Evolutionary conservation across 1,284 basidiomycete species (phyloP).

Genomic region (Pyrrhoderma noxium): DNA sequence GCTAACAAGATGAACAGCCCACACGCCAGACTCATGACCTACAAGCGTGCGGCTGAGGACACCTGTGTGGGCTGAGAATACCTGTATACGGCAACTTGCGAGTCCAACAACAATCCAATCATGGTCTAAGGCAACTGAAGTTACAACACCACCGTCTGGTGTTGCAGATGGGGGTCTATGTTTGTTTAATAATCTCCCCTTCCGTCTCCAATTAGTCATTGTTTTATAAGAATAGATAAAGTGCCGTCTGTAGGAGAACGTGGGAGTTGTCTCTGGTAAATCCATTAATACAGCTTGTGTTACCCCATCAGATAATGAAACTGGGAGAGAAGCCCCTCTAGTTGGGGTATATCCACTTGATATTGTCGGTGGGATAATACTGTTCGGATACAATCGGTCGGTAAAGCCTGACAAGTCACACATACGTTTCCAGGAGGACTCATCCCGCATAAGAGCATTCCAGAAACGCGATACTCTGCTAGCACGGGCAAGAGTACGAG

Average conservation of each 20-base stretch:
- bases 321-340: background rate
- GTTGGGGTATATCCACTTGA: background rate
- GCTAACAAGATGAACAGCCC: slow-evolving; percentile 79
- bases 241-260: slow-evolving; percentile 57
- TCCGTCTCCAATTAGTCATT: slow-evolving; percentile 79
- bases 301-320: slow-evolving; percentile 4
- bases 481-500: slow-evolving; percentile 66
- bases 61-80: slow-evolving; percentile 81
- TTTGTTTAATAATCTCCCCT: slow-evolving; percentile 69
- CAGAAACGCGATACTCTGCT: slow-evolving; percentile 73
- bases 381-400: slow-evolving; percentile 16
- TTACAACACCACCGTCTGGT: slow-evolving; percentile 71
- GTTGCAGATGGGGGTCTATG: slow-evolving; percentile 54
- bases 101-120: slow-evolving; percentile 89
- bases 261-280: slow-evolving; percentile 11
- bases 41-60: slow-evolving; percentile 70
- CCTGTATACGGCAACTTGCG: slow-evolving; percentile 81
- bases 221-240: slow-evolving; percentile 77
- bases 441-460: slow-evolving; percentile 74
- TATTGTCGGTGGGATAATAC: too few relatives aligned
- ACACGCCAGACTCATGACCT: slow-evolving; percentile 87
- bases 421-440: slow-evolving; percentile 80
- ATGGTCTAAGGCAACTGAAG: slow-evolving; percentile 79
- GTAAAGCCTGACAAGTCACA: slow-evolving; percentile 56
- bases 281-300: slow-evolving; percentile 2